Conservation (phyloP, 2,329 filamentous ascomycete genomes). For the Epichloe sylvatica region DNA sequence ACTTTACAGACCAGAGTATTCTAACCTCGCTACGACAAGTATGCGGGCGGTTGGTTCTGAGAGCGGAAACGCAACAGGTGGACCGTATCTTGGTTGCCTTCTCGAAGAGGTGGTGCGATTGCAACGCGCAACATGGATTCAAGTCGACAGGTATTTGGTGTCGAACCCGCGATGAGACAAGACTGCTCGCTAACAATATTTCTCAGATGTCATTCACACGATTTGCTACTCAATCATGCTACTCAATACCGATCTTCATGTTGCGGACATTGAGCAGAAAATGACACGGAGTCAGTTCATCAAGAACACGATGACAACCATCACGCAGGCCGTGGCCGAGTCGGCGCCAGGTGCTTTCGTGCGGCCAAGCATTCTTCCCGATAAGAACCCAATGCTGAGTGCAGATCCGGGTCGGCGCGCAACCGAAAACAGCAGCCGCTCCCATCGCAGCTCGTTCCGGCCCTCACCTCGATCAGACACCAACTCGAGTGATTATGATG, state of each 20-base stretch:
- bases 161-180: not conserved
- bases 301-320: constrained; percentile 89
- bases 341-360: constrained; percentile 55
- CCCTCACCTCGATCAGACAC: constrained; percentile 34
- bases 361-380: constrained; percentile 40
- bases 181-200: not conserved
- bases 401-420: constrained; percentile 21
- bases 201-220: constrained; percentile 74
- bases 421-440: constrained; percentile 25
- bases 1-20: constrained; percentile 72
- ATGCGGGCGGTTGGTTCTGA: constrained; percentile 67
- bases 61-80: constrained; percentile 91
- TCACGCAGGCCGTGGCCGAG: constrained; percentile 62
- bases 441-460: constrained; percentile 34
- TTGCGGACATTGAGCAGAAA: constrained; percentile 89
- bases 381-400: constrained; percentile 21
- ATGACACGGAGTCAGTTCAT: constrained; percentile 94
- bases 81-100: constrained; percentile 87
- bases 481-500: constrained; percentile 31
- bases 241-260: constrained; percentile 87
- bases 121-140: constrained; percentile 87
- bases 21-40: constrained; percentile 64
- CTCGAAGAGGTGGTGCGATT: constrained; percentile 80
- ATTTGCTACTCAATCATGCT: constrained; percentile 94
- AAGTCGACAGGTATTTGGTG: constrained; percentile 57